phyloP scores from a whole-genome alignment of 2,329 filamentous ascomycete species.

The Trichoderma arundinaceum region DNA sequence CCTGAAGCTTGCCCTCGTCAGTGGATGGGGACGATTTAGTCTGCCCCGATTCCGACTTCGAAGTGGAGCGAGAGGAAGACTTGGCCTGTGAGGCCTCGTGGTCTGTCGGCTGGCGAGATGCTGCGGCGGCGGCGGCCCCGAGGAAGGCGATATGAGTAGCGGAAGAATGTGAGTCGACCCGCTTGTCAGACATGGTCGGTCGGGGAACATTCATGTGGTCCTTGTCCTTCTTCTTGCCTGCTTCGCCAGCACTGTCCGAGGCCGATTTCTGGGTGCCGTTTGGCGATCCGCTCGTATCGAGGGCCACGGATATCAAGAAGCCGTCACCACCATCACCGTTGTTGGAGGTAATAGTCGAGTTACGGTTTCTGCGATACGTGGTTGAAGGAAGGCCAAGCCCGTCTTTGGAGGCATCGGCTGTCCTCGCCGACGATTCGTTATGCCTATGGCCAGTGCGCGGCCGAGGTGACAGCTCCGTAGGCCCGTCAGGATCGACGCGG shows the following conservation, averaged over 20 bases:
- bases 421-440: conserved; percentile 62
- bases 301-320: conserved; percentile 76
- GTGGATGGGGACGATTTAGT: conserved; percentile 40
- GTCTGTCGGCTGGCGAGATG: conserved; percentile 57
- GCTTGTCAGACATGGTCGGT: conserved; percentile 51
- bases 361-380: conserved; percentile 78
- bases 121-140: conserved; percentile 61
- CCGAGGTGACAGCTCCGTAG: conserved; percentile 71
- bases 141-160: conserved; percentile 94
- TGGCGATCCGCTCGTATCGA: conserved; percentile 70
- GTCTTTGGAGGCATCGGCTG: conserved; percentile 52
- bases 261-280: conserved; percentile 60
- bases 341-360: conserved; percentile 67
- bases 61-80: conserved; percentile 55
- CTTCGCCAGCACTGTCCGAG: conserved; percentile 51
- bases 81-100: conserved; percentile 61
- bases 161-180: conserved; percentile 57
- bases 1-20: conserved; percentile 76
- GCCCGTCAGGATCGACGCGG: conserved; percentile 62
- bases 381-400: conserved; percentile 74
- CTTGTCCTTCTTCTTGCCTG: conserved; percentile 55
- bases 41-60: conserved; percentile 47
- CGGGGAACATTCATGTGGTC: conserved; percentile 65
- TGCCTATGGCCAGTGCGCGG: conserved; percentile 59
- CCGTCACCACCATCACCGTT: conserved; percentile 63